A percentile compares a stretch with the other conserved stretches of the same genome.
Conservation (phyloP, 2,329 filamentous ascomycete species). For the Tolypocladium sp. region DNA sequence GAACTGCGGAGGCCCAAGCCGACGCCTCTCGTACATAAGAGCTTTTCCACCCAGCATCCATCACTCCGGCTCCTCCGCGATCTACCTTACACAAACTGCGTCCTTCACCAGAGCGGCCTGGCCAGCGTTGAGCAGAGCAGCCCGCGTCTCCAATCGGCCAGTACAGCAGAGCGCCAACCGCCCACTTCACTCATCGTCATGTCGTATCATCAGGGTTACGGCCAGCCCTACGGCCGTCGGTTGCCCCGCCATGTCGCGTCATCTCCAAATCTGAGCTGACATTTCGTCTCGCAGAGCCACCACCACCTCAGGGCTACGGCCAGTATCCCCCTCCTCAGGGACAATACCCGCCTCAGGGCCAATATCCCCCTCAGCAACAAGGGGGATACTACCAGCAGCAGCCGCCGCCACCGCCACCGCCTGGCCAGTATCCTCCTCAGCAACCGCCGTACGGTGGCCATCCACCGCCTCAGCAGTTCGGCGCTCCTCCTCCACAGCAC, state of each 20-base stretch:
- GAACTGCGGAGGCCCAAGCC: not conserved
- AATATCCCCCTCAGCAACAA: constrained; percentile 21
- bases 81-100: not conserved
- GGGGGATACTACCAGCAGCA: constrained; percentile 18
- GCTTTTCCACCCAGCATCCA: not conserved
- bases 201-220: constrained; percentile 25
- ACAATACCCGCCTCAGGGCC: constrained; percentile 16
- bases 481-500: constrained; percentile 18
- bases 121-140: not conserved
- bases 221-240: constrained; percentile 25
- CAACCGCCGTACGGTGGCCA: constrained; percentile 12
- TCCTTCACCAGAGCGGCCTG: not conserved
- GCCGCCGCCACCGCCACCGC: constrained; percentile 12
- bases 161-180: not conserved
- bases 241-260: constrained; percentile 4
- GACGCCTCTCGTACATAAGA: not conserved
- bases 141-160: no score
- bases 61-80: not conserved
- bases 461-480: constrained; percentile 14
- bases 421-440: constrained; percentile 15
- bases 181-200: constrained; percentile 10
- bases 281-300: constrained; percentile 15
- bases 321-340: constrained; percentile 19
- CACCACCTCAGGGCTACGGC: constrained; percentile 29
- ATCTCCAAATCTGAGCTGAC: not conserved